These are phyloP conservation scores for Trichoderma guizhouense DNA, from an alignment of 2,329 filamentous ascomycete genomes.

Conservation along the genomic window DNA sequence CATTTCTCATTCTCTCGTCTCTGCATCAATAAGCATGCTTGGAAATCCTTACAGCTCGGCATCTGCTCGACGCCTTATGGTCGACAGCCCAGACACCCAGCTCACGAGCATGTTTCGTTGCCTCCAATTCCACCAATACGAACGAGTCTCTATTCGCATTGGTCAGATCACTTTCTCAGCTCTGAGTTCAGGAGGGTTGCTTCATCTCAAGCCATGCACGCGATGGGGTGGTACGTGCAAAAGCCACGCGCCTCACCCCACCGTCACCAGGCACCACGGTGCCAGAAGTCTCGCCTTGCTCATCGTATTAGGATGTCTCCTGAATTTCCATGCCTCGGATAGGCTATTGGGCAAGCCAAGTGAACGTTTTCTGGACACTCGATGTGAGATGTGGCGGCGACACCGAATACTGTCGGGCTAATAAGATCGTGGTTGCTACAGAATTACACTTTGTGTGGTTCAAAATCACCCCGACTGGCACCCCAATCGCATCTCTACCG, in stretches of 20 bases:
- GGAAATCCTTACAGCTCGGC: background rate
- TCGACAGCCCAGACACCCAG: background rate
- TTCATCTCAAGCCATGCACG: background rate
- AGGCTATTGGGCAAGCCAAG: background rate
- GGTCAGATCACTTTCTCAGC: background rate
- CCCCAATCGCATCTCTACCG: background rate
- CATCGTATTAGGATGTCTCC: background rate
- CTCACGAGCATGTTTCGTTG: background rate
- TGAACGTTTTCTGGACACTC: background rate
- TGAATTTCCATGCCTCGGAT: background rate
- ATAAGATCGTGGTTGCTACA: background rate
- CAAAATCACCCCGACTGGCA: background rate
- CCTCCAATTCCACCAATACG: background rate
- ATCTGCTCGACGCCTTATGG: background rate
- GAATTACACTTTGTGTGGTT: background rate
- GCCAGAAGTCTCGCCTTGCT: background rate
- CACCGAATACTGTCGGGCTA: background rate
- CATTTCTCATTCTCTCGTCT: background rate
- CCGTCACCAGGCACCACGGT: background rate
- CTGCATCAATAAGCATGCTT: background rate
- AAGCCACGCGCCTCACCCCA: background rate
- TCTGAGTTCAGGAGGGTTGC: background rate
- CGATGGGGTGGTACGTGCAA: background rate
- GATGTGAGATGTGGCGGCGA: background rate
- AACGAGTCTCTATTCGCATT: background rate